Evolutionary conservation across 352 stramenopile species (phyloP).

Genomic region (Globisporangium barbulae): DNA sequence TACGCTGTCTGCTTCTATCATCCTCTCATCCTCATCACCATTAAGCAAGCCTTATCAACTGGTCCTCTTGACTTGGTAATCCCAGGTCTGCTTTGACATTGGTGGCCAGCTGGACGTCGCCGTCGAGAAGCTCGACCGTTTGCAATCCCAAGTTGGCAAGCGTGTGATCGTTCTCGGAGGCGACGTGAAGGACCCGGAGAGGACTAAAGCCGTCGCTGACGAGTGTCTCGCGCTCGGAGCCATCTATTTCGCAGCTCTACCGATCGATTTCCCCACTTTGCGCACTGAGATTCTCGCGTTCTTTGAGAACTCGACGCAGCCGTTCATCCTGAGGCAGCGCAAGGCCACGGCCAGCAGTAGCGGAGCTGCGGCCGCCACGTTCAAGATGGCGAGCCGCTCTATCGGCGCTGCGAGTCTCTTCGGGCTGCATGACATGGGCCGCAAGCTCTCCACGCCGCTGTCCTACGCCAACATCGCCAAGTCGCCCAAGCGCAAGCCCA

Average conservation of each 20-base stretch:
- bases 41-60: neutral
- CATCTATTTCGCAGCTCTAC: slow-evolving; percentile 57
- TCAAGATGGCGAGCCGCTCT: slow-evolving; percentile 25
- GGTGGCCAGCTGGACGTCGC: slow-evolving; percentile 43
- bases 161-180: slow-evolving; percentile 62
- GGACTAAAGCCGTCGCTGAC: slow-evolving; percentile 29
- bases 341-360: slow-evolving; percentile 16
- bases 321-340: slow-evolving; percentile 53
- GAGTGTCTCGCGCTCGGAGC: slow-evolving; percentile 47
- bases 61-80: neutral
- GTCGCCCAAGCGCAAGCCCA: slow-evolving; percentile 27
- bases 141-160: slow-evolving; percentile 36
- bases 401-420: slow-evolving; percentile 46
- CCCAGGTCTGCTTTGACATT: slow-evolving; percentile 65
- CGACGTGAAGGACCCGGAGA: slow-evolving; percentile 27
- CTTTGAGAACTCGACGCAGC: slow-evolving; percentile 52
- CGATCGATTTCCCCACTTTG: slow-evolving; percentile 55
- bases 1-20: slow-evolving; percentile 14
- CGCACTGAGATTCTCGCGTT: slow-evolving; percentile 50
- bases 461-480: slow-evolving; percentile 27
- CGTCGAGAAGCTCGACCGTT: slow-evolving; percentile 31
- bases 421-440: slow-evolving; percentile 28
- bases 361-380: slow-evolving; percentile 16
- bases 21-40: no score
- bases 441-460: slow-evolving; percentile 35